A percentile compares a stretch with the other conserved stretches of the same genome.
Conservation (phyloP, 768 basidiomycete species). For the Boletales sp. region DNA sequence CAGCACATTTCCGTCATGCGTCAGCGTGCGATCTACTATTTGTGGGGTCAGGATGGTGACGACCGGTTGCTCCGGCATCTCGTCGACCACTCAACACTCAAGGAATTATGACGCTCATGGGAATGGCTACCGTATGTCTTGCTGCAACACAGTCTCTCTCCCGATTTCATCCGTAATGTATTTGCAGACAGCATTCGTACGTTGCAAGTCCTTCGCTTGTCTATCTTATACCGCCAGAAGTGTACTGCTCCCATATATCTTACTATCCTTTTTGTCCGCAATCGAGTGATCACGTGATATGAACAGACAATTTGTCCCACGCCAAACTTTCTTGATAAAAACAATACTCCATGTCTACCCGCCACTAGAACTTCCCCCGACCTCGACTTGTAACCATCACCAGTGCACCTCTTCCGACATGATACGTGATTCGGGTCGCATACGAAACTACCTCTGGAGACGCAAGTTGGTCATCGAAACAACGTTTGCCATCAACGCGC, state of each 20-base stretch:
- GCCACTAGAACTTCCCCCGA: not conserved
- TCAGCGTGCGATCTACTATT: conserved; percentile 57
- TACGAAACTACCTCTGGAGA: conserved; percentile 44
- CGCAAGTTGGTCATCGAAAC: conserved; percentile 54
- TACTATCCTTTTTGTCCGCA: not conserved
- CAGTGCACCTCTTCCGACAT: not conserved
- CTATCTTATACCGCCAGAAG: conserved; percentile 13
- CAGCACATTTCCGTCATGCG: conserved; percentile 53
- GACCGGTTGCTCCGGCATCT: conserved; percentile 30
- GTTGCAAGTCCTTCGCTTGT: not conserved
- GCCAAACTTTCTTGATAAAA: not conserved
- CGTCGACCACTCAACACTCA: conserved; percentile 26
- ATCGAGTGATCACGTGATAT: conserved; percentile 3
- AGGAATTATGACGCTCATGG: conserved; percentile 21
- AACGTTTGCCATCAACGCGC: conserved; percentile 55
- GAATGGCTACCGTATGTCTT: conserved; percentile 12
- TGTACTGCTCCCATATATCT: conserved; percentile 16
- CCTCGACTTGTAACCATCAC: not conserved
- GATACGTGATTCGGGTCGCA: conserved; percentile 15
- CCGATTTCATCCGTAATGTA: conserved; percentile 4
- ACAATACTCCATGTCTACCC: not conserved
- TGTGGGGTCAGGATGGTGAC: conserved; percentile 52
- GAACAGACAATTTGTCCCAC: not conserved
- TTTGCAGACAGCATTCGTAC: conserved; percentile 4
- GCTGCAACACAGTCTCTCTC: not conserved